Conservation (phyloP, 768 basidiomycete species). For the Tylopilus sp. region DNA sequence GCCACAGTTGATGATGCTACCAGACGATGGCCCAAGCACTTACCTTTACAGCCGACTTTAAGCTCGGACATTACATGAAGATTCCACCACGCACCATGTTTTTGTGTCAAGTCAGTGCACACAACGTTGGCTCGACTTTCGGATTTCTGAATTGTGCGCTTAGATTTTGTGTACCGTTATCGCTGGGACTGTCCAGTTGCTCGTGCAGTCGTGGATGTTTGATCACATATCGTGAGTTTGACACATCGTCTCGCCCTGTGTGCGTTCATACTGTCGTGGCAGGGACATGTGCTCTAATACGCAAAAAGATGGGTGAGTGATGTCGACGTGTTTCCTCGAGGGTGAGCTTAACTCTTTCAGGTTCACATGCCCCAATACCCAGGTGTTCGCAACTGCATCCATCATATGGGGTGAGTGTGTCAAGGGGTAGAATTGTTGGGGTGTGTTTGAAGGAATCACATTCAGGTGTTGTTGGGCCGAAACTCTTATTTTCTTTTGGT, state of each 20-base stretch:
- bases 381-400: slow-evolving; percentile 56
- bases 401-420: slow-evolving; percentile 41
- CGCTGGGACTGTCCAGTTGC: slow-evolving; percentile 70
- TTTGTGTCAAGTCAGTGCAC: slow-evolving; percentile 48
- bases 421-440: not conserved
- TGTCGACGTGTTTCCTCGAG: not conserved
- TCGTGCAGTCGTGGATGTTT: slow-evolving; percentile 76
- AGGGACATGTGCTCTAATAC: slow-evolving; percentile 45
- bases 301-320: slow-evolving; percentile 38
- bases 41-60: slow-evolving; percentile 70
- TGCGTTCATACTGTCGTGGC: not conserved
- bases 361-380: slow-evolving; percentile 50
- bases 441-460: slow-evolving; percentile 18
- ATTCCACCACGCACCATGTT: slow-evolving; percentile 76
- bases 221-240: slow-evolving; percentile 47
- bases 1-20: not conserved
- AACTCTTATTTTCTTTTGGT: slow-evolving; percentile 49
- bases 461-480: slow-evolving; percentile 67
- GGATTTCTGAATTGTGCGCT: not conserved
- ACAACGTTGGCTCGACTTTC: not conserved
- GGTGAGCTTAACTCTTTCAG: slow-evolving; percentile 13
- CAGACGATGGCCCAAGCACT: slow-evolving; percentile 46
- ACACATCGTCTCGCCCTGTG: not conserved
- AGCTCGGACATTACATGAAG: slow-evolving; percentile 65
- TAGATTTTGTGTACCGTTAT: slow-evolving; percentile 62